A percentile compares a stretch with the other conserved stretches of the same genome.
phyloP scores from a whole-genome alignment of 2,329 filamentous ascomycete genomes.

The Trichoderma breve region DNA sequence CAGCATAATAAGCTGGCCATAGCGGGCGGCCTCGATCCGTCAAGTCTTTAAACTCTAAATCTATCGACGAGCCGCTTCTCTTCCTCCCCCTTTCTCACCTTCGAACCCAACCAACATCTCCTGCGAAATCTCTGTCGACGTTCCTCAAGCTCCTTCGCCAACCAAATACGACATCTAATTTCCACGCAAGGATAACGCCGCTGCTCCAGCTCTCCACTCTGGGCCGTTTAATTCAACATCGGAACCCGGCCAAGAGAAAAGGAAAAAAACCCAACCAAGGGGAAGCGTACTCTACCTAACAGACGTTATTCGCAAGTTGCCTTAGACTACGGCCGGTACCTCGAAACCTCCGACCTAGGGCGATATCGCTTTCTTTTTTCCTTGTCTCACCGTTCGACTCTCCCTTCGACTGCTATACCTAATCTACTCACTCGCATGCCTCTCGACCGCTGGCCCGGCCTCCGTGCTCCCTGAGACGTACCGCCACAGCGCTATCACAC shows the following conservation, averaged over 20 bases:
- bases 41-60: neutral
- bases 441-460: neutral
- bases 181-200: constrained; percentile 1
- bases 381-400: neutral
- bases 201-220: constrained; percentile 1
- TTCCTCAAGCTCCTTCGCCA: neutral
- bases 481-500: constrained; percentile 23
- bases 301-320: neutral
- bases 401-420: neutral
- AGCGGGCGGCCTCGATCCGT: constrained; percentile 11
- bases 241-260: neutral
- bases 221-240: constrained; percentile 1
- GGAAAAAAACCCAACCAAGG: neutral
- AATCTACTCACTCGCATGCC: neutral
- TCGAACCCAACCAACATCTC: neutral
- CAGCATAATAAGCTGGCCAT: neutral
- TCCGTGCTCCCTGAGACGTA: constrained; percentile 17
- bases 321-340: neutral
- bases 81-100: neutral
- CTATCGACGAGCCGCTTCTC: neutral
- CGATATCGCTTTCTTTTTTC: neutral
- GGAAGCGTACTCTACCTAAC: neutral
- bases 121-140: neutral
- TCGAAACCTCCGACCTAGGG: neutral
- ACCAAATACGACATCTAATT: neutral